A percentile compares a stretch with the other conserved stretches of the same genome.
Evolutionary conservation across 2,329 filamentous ascomycete genomes (phyloP).

Genomic region (Aspergillus carbonarius): DNA sequence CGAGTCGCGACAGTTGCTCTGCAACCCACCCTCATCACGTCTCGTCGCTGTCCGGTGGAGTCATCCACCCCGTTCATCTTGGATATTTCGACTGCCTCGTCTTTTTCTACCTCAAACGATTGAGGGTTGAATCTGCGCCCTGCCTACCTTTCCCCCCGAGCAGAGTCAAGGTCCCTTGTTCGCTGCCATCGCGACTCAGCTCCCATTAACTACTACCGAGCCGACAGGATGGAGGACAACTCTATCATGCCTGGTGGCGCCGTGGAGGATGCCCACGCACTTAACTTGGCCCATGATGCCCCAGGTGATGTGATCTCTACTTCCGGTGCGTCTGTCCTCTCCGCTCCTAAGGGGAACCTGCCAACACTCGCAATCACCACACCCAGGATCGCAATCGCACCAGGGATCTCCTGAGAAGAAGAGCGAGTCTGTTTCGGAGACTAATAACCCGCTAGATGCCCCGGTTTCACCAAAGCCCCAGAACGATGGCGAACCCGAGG

Average conservation of each 20-base stretch:
- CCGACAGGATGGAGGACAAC: constrained; percentile 38
- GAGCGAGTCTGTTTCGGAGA: constrained; percentile 34
- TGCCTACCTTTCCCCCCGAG: constrained; percentile 16
- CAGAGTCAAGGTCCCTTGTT: constrained; percentile 32
- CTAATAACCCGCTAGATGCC: constrained; percentile 69
- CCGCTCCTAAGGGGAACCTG: constrained; percentile 13
- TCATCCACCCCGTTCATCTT: constrained; percentile 5
- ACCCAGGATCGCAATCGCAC: constrained; percentile 34
- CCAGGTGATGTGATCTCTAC: constrained; percentile 29
- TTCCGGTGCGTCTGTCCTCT: constrained; percentile 31
- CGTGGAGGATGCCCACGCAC: constrained; percentile 29
- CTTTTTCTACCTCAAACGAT: neutral
- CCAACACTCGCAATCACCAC: constrained; percentile 21
- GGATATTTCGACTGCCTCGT: constrained; percentile 2
- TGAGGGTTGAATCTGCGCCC: constrained; percentile 13
- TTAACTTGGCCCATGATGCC: constrained; percentile 29
- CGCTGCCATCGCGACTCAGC: constrained; percentile 31
- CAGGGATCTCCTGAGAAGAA: constrained; percentile 33
- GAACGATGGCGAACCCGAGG: constrained; percentile 59
- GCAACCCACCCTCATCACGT: constrained; percentile 24
- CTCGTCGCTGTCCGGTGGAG: constrained; percentile 8
- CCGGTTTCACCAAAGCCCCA: constrained; percentile 64
- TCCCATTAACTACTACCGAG: constrained; percentile 25
- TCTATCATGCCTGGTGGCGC: constrained; percentile 26
- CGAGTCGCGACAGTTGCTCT: constrained; percentile 33